Base-by-base conservation (phyloP, 139 green algal genomes). In the Haematococcus lacustris region DNA sequence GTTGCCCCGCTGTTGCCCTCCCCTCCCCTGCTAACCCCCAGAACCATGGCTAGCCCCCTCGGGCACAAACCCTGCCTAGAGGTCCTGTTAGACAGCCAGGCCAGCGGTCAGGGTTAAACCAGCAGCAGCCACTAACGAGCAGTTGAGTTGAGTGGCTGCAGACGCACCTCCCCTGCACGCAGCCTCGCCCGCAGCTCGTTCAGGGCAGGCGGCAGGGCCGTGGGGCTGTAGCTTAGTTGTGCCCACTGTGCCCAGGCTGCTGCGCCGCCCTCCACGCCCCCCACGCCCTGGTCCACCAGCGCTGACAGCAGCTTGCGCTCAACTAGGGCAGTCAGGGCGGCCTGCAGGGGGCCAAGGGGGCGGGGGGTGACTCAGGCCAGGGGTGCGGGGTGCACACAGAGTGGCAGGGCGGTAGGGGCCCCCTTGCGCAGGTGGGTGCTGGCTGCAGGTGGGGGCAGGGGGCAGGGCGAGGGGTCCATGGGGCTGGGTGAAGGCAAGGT, bases 161-260 rank as follows among this genome's bases (percentile, higher is more conserved):
- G 50, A 43, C 96, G 91, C 51, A 97, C 61, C 59, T 84, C 75
- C 25, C 87, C 84, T 33, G 72, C 40, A 35, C 76, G 70, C 34
- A 82, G 77, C 9, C 61, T 37, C 39, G 9, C 67, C 67, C 47
- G n/a, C 67, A 72, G 67, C 26, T 61, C 47, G 6, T 66, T 26
- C 57, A 64, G 59, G 40, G 38, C 51, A 43, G 21, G 57, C 40
- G 51, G 50, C 65, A 59, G 51, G 7, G 63, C 26, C 6, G 33
- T 35, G 43, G 30, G 7, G 3, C 6, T 9, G 47, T 50, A 50
- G 32, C 41, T 32, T 1, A 33, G 23, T 32, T 13, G 5, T 2
- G 47, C 32, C 67, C 67, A 72, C 30, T 63, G 28, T 5, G 43
- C 47, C n/a, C n/a, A n/a, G 4, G 21, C 43, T 47, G 67, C 67